Evolutionary conservation across 768 basidiomycete species (phyloP), one percentile per base, ranked within the genome.

Genomic region (Lactifluus piperatus): DNA sequence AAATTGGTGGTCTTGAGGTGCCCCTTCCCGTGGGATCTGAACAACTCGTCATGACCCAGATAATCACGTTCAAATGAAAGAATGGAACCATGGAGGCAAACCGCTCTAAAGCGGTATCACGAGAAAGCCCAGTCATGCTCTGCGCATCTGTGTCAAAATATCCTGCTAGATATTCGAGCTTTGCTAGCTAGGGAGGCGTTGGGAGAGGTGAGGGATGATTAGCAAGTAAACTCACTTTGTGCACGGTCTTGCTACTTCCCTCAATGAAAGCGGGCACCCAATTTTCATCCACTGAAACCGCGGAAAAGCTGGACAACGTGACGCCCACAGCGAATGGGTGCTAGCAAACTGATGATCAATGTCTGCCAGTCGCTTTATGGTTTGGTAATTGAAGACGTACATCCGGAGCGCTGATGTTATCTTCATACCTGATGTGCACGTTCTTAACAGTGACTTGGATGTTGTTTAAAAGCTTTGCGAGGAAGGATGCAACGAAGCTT

Each of bases 381-480:
- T 44, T 53, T 55, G 41, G 10, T n/a, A 54, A 37, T 41, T 4
- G 14, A 27, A 36, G 34, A 75, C 88, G 67, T 71, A 94, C 94
- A 29, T 88, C 91, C 30, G 94, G 94, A 27, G 94, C 92, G 66
- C 92, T 97, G 66, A 93, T 71, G 51, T 86, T 86, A 74, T 99
- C 97, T 72, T 99, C 97, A 67, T 97, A 99, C 53, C 97, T 86
- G 47, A 98, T 73, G 70, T 99, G 97, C 45, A 99, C 91, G 66
- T 97, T 95, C 73, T 88, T 91, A 60, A 98, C 83, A 13, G 92
- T 94, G 26, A 98, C 83, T 74, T 99, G 97, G 26, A 98, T 72
- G 68, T 99, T 99, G 73, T 98, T 95, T 64, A 98, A 83, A 57
- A 98, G 81, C 69, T 95, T 97, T 46, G 86, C 80, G 44, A 87